Conservation (phyloP, 75 land plant species). For the Pinus albicaulis region DNA sequence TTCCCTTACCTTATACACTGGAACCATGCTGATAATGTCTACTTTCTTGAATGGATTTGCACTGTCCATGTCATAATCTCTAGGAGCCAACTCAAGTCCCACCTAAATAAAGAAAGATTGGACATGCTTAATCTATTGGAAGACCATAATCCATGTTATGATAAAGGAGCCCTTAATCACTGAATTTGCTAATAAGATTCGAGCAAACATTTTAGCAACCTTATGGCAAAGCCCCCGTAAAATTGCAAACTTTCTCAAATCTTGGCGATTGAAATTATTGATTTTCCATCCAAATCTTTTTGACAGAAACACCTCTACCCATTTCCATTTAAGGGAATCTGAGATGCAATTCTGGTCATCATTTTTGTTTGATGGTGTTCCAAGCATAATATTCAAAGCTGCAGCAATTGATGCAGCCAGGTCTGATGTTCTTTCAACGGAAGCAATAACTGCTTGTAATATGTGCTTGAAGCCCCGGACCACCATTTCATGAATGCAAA, state of each 20-base stretch:
- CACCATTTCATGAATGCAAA: slow-evolving; percentile 97
- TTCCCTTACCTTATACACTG: slow-evolving; percentile 75
- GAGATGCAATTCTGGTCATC: slow-evolving; percentile 15
- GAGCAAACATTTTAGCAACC: slow-evolving; percentile 26
- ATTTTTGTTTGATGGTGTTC: slow-evolving; percentile 42
- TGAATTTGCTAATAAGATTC: background rate
- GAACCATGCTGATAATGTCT: slow-evolving; percentile 94
- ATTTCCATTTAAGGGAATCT: slow-evolving; percentile 47
- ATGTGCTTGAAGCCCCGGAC: slow-evolving; percentile 92
- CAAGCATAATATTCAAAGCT: slow-evolving; percentile 84
- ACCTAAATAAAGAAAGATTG: slow-evolving; percentile 42
- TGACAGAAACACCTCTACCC: slow-evolving; percentile 68
- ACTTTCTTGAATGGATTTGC: slow-evolving; percentile 70
- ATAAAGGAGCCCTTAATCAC: background rate
- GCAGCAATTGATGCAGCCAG: slow-evolving; percentile 74
- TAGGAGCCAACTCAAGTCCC: slow-evolving; percentile 90
- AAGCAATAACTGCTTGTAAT: slow-evolving; percentile 80
- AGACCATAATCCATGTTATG: slow-evolving; percentile 1
- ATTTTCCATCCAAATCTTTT: slow-evolving; percentile 87
- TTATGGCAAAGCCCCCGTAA: slow-evolving; percentile 96
- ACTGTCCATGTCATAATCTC: slow-evolving; percentile 84
- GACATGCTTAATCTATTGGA: background rate
- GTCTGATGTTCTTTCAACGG: slow-evolving; percentile 39
- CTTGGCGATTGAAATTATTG: slow-evolving; percentile 33
- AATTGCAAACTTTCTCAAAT: slow-evolving; percentile 80